Evolutionary conservation across 78 protist genomes (phyloP).

Genomic region (Acrasis kona): DNA sequence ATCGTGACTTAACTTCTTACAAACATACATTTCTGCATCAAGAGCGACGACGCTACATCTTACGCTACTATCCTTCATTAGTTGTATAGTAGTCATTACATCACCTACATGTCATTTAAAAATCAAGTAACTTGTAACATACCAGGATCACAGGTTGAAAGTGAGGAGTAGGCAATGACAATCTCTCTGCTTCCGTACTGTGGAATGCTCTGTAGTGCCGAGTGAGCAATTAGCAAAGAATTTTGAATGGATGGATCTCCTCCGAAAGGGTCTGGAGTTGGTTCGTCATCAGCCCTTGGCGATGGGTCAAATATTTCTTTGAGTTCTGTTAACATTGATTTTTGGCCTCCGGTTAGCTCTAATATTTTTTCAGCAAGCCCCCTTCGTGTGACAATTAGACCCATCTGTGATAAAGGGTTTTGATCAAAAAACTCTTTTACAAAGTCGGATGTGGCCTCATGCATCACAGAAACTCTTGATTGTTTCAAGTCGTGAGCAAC

Average conservation of each 20-base stretch:
- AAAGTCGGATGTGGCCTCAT: slow-evolving; percentile 23
- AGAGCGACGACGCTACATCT: slow-evolving; percentile 42
- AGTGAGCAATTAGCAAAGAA: slow-evolving; percentile 40
- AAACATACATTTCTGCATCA: slow-evolving; percentile 45
- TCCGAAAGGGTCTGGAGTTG: slow-evolving; percentile 12
- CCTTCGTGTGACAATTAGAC: slow-evolving; percentile 45
- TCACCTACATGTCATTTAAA: too few species aligned
- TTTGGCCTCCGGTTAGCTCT: slow-evolving; percentile 42
- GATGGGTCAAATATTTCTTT: slow-evolving; percentile 2
- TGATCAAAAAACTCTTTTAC: slow-evolving; percentile 67
- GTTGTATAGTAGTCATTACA: slow-evolving; percentile 31
- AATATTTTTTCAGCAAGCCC: slow-evolving; percentile 43
- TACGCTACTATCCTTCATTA: slow-evolving; percentile 12
- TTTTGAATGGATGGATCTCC: slow-evolving; percentile 75
- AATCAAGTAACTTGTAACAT: too few species aligned
- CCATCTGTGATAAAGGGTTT: slow-evolving; percentile 68
- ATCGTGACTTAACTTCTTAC: slow-evolving; percentile 11
- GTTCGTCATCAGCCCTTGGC: background rate
- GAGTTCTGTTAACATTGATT: slow-evolving; percentile 26
- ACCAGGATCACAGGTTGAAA: slow-evolving; percentile 50
- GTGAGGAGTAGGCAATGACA: background rate
- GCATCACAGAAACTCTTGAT: slow-evolving; percentile 15
- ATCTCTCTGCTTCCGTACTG: background rate
- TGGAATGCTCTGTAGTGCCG: slow-evolving; percentile 17
- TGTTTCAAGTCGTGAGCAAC: slow-evolving; percentile 43